Percentiles rank a stretch among this genome's conserved stretches.
Evolutionary conservation across 768 basidiomycete genomes (phyloP).

Genomic region (Boletus bicolor): DNA sequence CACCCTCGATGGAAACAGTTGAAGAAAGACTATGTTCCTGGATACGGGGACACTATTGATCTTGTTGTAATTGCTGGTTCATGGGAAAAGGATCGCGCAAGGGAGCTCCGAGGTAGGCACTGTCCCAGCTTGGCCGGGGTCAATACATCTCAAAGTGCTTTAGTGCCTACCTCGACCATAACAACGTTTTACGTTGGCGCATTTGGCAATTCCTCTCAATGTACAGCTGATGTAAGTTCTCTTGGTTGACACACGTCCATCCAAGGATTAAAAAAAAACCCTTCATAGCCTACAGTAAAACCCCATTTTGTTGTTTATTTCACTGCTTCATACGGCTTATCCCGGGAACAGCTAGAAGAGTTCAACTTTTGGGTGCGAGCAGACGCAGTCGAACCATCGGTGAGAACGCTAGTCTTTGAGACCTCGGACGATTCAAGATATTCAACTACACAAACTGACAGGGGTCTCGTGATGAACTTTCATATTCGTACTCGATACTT

Average conservation of each 20-base stretch:
- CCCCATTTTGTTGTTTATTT: conserved; percentile 76
- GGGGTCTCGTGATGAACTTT: conserved; percentile 30
- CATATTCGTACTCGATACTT: conserved; percentile 55
- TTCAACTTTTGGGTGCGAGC: conserved; percentile 60
- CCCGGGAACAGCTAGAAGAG: conserved; percentile 63
- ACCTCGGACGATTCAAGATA: not conserved
- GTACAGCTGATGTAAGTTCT: conserved; percentile 38
- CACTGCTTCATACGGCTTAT: conserved; percentile 71
- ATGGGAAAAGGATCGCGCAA: conserved; percentile 77
- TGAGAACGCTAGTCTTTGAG: conserved; percentile 1
- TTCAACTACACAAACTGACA: not conserved
- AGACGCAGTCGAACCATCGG: conserved; percentile 25
- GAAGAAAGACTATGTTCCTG: conserved; percentile 86
- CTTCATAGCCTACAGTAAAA: conserved; percentile 36
- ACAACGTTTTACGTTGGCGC: conserved; percentile 83
- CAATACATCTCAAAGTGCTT: not conserved
- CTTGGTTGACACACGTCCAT: not conserved
- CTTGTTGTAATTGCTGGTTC: conserved; percentile 72
- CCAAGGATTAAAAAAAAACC: not conserved
- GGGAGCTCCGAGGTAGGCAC: conserved; percentile 66
- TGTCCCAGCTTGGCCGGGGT: not conserved
- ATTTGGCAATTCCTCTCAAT: conserved; percentile 46
- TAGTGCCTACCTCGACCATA: conserved; percentile 67
- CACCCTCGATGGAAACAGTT: conserved; percentile 35
- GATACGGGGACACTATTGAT: conserved; percentile 78